Conservation (phyloP, 1,139 yeast genomes). For the Hansenula sp. region DNA sequence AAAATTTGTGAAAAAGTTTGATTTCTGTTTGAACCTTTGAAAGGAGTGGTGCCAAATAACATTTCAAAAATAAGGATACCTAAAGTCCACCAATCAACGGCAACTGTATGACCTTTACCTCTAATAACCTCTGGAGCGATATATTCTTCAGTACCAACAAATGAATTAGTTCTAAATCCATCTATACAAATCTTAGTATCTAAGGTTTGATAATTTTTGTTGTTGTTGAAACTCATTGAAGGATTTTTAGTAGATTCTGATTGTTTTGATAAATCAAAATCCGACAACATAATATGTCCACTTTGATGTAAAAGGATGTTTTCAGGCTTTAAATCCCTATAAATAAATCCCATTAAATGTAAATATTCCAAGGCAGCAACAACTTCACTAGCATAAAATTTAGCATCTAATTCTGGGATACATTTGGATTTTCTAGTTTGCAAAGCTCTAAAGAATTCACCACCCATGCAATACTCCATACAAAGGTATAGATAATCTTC, state of each 20-base stretch:
- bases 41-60: constrained; percentile 94
- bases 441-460: constrained; percentile 94
- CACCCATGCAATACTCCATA: constrained; percentile 99
- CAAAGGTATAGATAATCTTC: constrained; percentile 91
- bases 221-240: constrained; percentile 23
- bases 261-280: constrained; percentile 92
- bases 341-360: constrained; percentile 94
- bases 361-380: constrained; percentile 95
- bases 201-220: constrained; percentile 31
- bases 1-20: constrained; percentile 85
- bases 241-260: constrained; percentile 67
- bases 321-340: constrained; percentile 93
- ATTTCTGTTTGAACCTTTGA: constrained; percentile 85
- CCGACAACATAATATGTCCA: constrained; percentile 97
- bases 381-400: constrained; percentile 95
- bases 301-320: constrained; percentile 90
- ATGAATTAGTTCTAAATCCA: constrained; percentile 93
- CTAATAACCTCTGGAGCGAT: constrained; percentile 97
- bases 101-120: constrained; percentile 96
- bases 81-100: constrained; percentile 99
- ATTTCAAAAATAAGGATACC: constrained; percentile 91
- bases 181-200: constrained; percentile 95
- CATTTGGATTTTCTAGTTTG: constrained; percentile 89
- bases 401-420: constrained; percentile 82
- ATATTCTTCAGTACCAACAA: constrained; percentile 97